A percentile compares a stretch with the other conserved stretches of the same genome.
phyloP scores from a whole-genome alignment of 305 asterid genomes.

The Fraxinus sp. region DNA sequence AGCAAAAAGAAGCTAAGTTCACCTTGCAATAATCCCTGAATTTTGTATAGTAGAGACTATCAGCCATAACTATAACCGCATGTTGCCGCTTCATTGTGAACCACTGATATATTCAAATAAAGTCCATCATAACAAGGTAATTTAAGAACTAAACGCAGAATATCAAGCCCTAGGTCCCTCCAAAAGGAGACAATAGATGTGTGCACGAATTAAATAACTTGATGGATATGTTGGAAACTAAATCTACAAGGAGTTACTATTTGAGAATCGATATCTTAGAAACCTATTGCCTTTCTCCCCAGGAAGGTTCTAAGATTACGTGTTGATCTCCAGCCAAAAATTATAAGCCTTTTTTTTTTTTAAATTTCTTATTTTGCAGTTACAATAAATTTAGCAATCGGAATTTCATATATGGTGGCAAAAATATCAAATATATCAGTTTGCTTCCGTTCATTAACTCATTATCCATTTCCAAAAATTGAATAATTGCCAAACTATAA shows the following conservation, averaged over 20 bases:
- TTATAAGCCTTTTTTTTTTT: background rate
- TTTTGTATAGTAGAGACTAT: conserved; percentile 66
- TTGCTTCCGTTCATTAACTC: background rate
- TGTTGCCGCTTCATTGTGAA: conserved; percentile 87
- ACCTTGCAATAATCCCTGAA: conserved; percentile 85
- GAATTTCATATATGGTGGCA: background rate
- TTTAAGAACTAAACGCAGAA: background rate
- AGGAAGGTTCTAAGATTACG: background rate
- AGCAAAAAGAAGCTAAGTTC: background rate
- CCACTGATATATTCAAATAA: conserved; percentile 41
- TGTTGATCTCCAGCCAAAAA: background rate
- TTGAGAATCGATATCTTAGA: background rate
- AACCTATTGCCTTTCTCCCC: background rate
- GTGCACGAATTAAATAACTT: background rate
- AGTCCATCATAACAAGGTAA: conserved; percentile 17
- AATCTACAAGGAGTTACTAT: background rate
- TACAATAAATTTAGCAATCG: background rate
- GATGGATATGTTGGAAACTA: background rate
- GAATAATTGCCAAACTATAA: background rate
- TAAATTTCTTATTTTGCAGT: background rate
- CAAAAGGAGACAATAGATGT: background rate
- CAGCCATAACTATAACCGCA: conserved; percentile 70
- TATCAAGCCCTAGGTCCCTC: background rate
- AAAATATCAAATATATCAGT: background rate
- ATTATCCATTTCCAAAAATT: background rate